Evolutionary conservation across 2,329 filamentous ascomycete species (phyloP), one percentile per base, ranked within the genome.

Genomic region (Colletotrichum costaricense): DNA sequence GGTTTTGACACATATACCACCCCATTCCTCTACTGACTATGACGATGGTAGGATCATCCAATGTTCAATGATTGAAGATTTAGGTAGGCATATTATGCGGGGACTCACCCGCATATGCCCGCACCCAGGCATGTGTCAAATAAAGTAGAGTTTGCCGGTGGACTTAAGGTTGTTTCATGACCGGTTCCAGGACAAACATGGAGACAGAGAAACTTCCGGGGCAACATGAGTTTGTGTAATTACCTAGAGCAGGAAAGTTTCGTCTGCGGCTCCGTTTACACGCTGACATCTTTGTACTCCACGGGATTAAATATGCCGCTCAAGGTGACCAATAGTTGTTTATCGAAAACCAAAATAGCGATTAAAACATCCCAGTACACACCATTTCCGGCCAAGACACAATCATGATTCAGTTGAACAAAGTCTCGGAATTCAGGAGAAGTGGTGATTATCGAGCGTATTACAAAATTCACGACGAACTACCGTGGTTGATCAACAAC

Each of bases 161-260:
- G 14, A 19, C 26, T 63, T 57, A 57, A 19, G 24, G 63, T 57
- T 57, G 63, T 65, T 65, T 65, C 63, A 65, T 19, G 16, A 9
- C 1, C 6, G 5, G 46, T 54, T 63, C 60, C 60, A 35, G 22
- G 9, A 16, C 26, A 33, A 12, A 5, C 42, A 35, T 26, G 30
- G 46, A 38, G 28, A 26, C 6, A 11, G 9, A 19, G n/a, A 63
- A 55, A 26, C 46, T 54, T 63, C 46, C 14, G 30, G n/a, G 28
- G 4, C 19, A n/a, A 5, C 30, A 38, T 6, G n/a, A 14, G 19
- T 6, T 16, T 22, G 14, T 22, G 19, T 26, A 12, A 16, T n/a
- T 9, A 9, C 38, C 38, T 42, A 19, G 2, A 12, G 14, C 49
- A 26, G 46, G n/a, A 33, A 24, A 38, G 46, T 30, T 26, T 26